Evolutionary conservation across 179 eudicot genomes (phyloP).

Genomic region (Gypsophila paniculata): DNA sequence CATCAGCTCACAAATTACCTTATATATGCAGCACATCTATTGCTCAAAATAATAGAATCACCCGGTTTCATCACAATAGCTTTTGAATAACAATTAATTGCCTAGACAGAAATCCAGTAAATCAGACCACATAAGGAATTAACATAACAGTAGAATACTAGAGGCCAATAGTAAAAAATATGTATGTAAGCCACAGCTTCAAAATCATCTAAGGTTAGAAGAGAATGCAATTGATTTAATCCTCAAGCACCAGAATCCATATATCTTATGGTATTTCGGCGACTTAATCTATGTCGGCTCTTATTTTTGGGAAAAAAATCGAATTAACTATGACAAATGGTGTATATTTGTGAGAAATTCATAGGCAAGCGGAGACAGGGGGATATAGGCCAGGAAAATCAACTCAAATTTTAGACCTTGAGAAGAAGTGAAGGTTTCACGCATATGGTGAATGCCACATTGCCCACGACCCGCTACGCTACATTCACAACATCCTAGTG

Average conservation of each 20-base stretch:
- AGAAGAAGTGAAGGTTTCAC: too few relatives aligned
- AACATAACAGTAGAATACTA: neutral
- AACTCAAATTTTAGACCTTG: too few relatives aligned
- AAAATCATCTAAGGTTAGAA: neutral
- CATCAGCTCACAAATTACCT: conserved; percentile 37
- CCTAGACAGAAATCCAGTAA: conserved; percentile 36
- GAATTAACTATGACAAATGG: too few relatives aligned
- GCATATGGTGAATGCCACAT: too few relatives aligned
- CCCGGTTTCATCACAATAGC: conserved; percentile 68
- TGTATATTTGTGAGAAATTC: too few relatives aligned
- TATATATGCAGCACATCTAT: conserved; percentile 86
- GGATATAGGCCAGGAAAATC: too few relatives aligned
- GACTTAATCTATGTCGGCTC: too few relatives aligned
- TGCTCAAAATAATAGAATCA: conserved; percentile 78
- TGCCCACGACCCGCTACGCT: too few relatives aligned
- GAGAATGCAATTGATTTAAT: neutral
- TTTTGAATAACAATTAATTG: conserved; percentile 68
- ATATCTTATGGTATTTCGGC: too few relatives aligned
- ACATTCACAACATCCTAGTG: too few relatives aligned
- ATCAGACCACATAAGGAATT: conserved; percentile 10
- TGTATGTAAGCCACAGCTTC: neutral
- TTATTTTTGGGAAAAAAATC: too few relatives aligned
- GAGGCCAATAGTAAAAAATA: neutral
- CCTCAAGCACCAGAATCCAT: neutral
- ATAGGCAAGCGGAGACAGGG: too few relatives aligned